These are phyloP conservation scores for Tylopilus cervinicoccineus DNA, from an alignment of 768 basidiomycete genomes.

Conservation along the genomic window DNA sequence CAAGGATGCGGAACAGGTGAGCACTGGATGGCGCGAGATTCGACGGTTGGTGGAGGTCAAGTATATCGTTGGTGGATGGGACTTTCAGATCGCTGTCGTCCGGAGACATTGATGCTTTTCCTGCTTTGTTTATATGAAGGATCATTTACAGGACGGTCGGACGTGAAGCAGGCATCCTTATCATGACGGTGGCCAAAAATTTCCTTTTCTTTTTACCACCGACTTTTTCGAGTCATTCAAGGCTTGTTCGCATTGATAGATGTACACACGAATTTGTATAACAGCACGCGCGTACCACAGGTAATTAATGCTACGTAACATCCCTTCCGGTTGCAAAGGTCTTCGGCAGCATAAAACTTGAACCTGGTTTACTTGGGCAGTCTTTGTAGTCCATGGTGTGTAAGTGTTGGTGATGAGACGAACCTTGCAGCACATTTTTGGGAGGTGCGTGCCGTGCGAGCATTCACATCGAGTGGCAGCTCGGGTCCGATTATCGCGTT, in stretches of 20 bases:
- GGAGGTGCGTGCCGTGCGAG: neutral
- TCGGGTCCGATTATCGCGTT: neutral
- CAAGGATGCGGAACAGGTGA: slow-evolving; percentile 48
- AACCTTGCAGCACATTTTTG: neutral
- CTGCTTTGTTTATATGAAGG: neutral
- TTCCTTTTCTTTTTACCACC: neutral
- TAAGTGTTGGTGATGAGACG: too few relatives aligned
- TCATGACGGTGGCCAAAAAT: neutral
- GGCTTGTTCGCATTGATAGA: slow-evolving; percentile 10
- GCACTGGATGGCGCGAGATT: slow-evolving; percentile 79
- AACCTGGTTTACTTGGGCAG: neutral
- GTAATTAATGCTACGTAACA: neutral
- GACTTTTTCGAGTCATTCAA: too few relatives aligned
- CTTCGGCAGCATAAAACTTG: neutral
- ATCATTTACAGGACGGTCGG: neutral
- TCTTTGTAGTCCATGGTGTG: neutral
- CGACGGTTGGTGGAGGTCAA: slow-evolving; percentile 77
- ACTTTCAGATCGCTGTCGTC: slow-evolving; percentile 83
- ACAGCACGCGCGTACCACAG: slow-evolving; percentile 4
- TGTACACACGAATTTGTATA: slow-evolving; percentile 4
- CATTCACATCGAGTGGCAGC: too few relatives aligned
- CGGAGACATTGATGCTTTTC: slow-evolving; percentile 49
- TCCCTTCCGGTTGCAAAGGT: neutral
- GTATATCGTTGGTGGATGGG: slow-evolving; percentile 80
- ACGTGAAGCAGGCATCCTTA: neutral